Evolutionary conservation across 306 rosid genomes (phyloP), one percentile per base, ranked within the genome.

Genomic region (Gynostemma pentaphyllum): DNA sequence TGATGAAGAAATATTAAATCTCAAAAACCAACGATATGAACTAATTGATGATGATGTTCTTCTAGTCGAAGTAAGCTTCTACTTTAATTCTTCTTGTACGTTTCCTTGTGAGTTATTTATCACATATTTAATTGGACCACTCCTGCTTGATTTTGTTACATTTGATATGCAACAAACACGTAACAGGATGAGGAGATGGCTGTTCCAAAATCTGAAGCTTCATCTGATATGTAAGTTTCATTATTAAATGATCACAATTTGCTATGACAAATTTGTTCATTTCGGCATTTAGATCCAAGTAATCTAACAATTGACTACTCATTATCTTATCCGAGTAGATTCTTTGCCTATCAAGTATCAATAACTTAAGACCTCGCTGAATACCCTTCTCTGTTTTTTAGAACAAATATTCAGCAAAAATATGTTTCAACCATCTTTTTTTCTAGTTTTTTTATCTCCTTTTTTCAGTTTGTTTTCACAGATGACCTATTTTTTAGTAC

Each of bases 1-100:
- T 1, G 87, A 82, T 27, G 68, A 47, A 34, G 95, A 90, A 78
- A 49, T 40, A 9, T 60, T 90, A 63, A 77, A 82, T 79, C 85
- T 90, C 32, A 68, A 69, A 71, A 79, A 45, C 74, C 76, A 90
- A 72, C 75, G 74, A 10, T 87, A 88, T 83, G 69, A 74, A 61
- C 48, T 67, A 66, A 45, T 79, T 42, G 62, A 40, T n/a, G 75
- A 28, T 50, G 72, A 66, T 53, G 72, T 40, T 71, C 67, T 65
- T 15, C 67, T 19, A 15, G 68, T 66, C 51, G 68, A 66, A 64
- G 95, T 89, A 67, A 15, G 86, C 74, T 18, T 53, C 66, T 61
- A 14, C 53, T 51, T 27, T 60, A 28, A 64, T 51, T 67, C 44
- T 36, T 51, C 19, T 62, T n/a, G 50, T 21, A 45, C 45, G 51